Percentiles rank a stretch among this genome's conserved stretches.
These are phyloP conservation scores for Candida boleticola DNA, from an alignment of 805 yeast genomes.

Conservation along the genomic window DNA sequence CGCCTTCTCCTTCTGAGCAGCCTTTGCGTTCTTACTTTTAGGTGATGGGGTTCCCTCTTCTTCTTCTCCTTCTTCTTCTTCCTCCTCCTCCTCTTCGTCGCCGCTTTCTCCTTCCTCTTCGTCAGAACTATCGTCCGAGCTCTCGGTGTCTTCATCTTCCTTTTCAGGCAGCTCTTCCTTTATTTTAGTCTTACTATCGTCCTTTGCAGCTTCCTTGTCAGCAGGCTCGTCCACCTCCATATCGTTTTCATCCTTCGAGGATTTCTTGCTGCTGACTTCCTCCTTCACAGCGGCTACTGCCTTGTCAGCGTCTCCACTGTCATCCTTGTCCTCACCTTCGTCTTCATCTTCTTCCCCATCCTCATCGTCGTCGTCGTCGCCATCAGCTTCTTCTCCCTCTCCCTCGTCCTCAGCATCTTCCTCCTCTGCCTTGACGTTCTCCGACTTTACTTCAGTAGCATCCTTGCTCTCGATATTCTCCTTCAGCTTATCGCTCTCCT, in stretches of 20 bases:
- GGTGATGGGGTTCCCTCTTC: conserved; percentile 6
- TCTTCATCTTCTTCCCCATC: conserved; percentile 2
- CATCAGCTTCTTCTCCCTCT: conserved; percentile 7
- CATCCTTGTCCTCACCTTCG: conserved; percentile 3
- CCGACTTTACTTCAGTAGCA: conserved; percentile 6
- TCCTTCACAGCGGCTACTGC: too few relatives aligned
- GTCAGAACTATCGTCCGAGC: neutral
- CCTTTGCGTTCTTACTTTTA: neutral
- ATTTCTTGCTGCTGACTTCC: neutral
- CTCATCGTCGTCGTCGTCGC: conserved; percentile 9
- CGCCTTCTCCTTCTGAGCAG: too few relatives aligned
- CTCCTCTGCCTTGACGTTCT: conserved; percentile 6
- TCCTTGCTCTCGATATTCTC: conserved; percentile 5
- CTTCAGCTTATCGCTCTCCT: conserved; percentile 1
- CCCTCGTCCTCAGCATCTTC: conserved; percentile 8
- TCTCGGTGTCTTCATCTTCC: conserved; percentile 4
- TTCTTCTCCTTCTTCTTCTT: conserved; percentile 7
- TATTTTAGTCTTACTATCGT: conserved; percentile 14
- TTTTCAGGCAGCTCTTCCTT: conserved; percentile 10
- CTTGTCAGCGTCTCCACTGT: neutral
- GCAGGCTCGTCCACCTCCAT: conserved; percentile 11
- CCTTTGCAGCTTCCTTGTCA: conserved; percentile 11
- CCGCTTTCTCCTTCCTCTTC: neutral
- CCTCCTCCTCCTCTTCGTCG: conserved; percentile 5
- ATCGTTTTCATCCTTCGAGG: conserved; percentile 12